Conservation (phyloP, 371 early-diverging fungal genomes). For the Actinomucor elegans region DNA sequence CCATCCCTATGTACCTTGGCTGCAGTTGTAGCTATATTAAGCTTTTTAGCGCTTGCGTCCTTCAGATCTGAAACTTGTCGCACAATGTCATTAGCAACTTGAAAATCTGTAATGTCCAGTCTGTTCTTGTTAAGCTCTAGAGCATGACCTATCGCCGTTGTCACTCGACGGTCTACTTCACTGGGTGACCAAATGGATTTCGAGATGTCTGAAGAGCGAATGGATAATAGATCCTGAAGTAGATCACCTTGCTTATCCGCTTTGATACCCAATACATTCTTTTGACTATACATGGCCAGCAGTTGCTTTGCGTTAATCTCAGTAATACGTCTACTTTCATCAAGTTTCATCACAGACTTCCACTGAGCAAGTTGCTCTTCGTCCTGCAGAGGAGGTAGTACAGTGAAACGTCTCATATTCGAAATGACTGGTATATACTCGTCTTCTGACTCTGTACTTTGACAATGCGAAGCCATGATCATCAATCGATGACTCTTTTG, state of each 20-base stretch:
- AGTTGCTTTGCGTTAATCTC: conserved; percentile 53
- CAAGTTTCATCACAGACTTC: conserved; percentile 26
- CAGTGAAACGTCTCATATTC: conserved; percentile 27
- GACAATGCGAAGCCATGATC: conserved; percentile 47
- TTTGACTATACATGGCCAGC: conserved; percentile 25
- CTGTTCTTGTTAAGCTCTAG: conserved; percentile 15
- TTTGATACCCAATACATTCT: conserved; percentile 9
- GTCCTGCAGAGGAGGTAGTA: conserved; percentile 22
- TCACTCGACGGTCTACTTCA: conserved; percentile 36
- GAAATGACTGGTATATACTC: conserved; percentile 9
- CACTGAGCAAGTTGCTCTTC: conserved; percentile 16
- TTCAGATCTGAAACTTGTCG: conserved; percentile 8
- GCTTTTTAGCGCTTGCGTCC: conserved; percentile 5
- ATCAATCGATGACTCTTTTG: conserved; percentile 46
- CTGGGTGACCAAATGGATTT: conserved; percentile 35
- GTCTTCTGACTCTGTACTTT: conserved; percentile 9
- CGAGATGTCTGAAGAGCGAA: conserved; percentile 20
- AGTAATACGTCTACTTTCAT: conserved; percentile 33
- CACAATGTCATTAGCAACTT: conserved; percentile 24
- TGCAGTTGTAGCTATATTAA: not conserved
- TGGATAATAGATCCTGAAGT: conserved; percentile 4
- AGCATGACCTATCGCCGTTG: conserved; percentile 37
- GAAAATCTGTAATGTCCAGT: conserved; percentile 26
- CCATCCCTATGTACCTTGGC: conserved; percentile 6
- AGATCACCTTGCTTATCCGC: not conserved